Evolutionary conservation across 495 filamentous ascomycete genomes (phyloP).

Genomic region (Darksidea phi): DNA sequence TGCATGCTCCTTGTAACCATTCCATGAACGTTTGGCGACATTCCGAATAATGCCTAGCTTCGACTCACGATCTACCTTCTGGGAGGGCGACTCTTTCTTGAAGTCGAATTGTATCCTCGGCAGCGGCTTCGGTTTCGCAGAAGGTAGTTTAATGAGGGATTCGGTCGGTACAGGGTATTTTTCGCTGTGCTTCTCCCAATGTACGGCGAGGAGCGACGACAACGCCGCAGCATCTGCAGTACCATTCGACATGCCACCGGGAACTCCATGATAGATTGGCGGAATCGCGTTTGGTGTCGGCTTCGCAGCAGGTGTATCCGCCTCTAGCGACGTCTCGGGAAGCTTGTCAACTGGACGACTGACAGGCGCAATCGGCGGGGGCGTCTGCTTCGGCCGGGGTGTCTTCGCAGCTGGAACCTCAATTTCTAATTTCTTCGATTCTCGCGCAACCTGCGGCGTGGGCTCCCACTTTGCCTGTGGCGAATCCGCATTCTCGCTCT

Average conservation of each 20-base stretch:
- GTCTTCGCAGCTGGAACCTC: conserved; percentile 21
- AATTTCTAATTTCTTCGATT: conserved; percentile 29
- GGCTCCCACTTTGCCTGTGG: conserved; percentile 18
- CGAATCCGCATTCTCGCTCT: conserved; percentile 46
- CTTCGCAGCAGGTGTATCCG: conserved; percentile 4
- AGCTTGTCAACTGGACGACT: conserved; percentile 19
- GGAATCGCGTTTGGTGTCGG: conserved; percentile 4
- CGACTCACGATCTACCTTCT: conserved; percentile 24
- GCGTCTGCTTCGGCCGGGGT: neutral
- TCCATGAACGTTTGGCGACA: conserved; percentile 42
- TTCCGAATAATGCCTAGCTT: conserved; percentile 55
- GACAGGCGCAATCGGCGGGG: conserved; percentile 21
- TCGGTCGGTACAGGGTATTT: conserved; percentile 69
- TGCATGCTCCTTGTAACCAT: conserved; percentile 44
- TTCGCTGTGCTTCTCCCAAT: conserved; percentile 71
- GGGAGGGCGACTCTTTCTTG: conserved; percentile 55
- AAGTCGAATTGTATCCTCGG: conserved; percentile 76
- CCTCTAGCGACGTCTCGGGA: conserved; percentile 3
- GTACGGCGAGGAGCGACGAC: conserved; percentile 45
- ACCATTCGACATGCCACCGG: neutral
- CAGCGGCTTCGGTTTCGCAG: conserved; percentile 63
- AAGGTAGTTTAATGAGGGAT: conserved; percentile 57
- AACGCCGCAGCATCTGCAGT: conserved; percentile 23
- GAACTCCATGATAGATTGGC: neutral
- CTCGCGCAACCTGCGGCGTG: conserved; percentile 22